phyloP scores from a whole-genome alignment of 371 early-diverging fungal genomes.

The Nosema muscidifuracis region DNA sequence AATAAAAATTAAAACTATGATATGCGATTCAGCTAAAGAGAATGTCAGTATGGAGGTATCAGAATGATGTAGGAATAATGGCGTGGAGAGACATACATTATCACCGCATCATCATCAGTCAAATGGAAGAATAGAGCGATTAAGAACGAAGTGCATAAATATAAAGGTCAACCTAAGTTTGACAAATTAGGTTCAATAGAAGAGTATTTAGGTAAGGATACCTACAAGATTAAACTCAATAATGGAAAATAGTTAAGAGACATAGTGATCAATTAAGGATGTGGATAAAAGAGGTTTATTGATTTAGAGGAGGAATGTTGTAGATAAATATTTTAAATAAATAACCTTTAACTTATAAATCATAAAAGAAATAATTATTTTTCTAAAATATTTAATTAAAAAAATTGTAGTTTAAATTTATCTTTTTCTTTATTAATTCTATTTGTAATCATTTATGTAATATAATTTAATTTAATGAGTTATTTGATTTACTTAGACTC shows the following conservation, averaged over 20 bases:
- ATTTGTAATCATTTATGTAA: no score
- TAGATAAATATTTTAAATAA: neutral
- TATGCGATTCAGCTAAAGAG: neutral
- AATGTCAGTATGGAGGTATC: neutral
- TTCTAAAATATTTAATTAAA: no score
- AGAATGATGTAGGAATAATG: neutral
- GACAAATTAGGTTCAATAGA: neutral
- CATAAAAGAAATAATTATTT: no score
- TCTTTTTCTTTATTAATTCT: no score
- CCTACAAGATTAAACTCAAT: neutral
- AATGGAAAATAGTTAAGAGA: neutral
- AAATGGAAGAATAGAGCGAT: conserved; percentile 4
- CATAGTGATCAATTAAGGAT: neutral
- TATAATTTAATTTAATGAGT: no score
- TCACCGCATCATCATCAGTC: conserved; percentile 5
- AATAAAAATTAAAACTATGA: neutral
- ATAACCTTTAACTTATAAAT: no score
- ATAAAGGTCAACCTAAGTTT: conserved; percentile 4
- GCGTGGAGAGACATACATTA: neutral
- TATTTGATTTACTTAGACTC: no score
- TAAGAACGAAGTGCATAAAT: conserved; percentile 8
- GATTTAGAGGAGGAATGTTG: neutral
- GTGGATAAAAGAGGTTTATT: neutral
- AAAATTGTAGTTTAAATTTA: no score
- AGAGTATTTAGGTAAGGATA: neutral